Percentiles rank a stretch among this genome's conserved stretches.
These are phyloP conservation scores for Diaporthe ilicicola DNA, from an alignment of 2,329 filamentous ascomycete genomes.

Conservation along the genomic window DNA sequence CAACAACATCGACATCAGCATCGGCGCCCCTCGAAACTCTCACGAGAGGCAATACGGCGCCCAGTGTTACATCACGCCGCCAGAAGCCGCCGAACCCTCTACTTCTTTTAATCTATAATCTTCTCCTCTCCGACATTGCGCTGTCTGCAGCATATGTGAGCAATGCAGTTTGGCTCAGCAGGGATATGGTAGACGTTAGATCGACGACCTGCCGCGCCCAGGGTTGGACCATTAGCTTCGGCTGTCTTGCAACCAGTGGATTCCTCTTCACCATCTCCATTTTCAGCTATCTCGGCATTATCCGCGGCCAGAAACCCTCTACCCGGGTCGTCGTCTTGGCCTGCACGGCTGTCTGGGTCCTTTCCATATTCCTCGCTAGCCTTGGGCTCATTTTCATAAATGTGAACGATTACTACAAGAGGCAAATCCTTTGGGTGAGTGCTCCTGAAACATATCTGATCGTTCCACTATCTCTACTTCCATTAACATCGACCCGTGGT, in stretches of 20 bases:
- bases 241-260: slow-evolving; percentile 71
- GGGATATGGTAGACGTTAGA: slow-evolving; percentile 62
- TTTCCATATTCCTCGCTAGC: slow-evolving; percentile 65
- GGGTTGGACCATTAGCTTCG: slow-evolving; percentile 74
- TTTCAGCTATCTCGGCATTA: slow-evolving; percentile 72
- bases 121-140: slow-evolving; percentile 73
- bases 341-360: slow-evolving; percentile 63
- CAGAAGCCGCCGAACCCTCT: slow-evolving; percentile 68
- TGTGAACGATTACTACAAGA: slow-evolving; percentile 41
- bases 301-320: slow-evolving; percentile 61
- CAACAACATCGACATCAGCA: neutral
- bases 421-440: slow-evolving; percentile 28
- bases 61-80: slow-evolving; percentile 25
- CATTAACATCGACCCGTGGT: neutral
- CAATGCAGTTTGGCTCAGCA: slow-evolving; percentile 65
- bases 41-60: neutral
- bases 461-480: neutral
- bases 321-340: slow-evolving; percentile 57
- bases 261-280: slow-evolving; percentile 73
- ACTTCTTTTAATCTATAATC: slow-evolving; percentile 73
- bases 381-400: slow-evolving; percentile 56
- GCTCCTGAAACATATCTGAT: neutral
- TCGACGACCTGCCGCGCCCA: slow-evolving; percentile 67
- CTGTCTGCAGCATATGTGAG: slow-evolving; percentile 71
- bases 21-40: neutral